Conservation (phyloP, 495 filamentous ascomycete genomes). For the Chaetomidium leptoderma region DNA sequence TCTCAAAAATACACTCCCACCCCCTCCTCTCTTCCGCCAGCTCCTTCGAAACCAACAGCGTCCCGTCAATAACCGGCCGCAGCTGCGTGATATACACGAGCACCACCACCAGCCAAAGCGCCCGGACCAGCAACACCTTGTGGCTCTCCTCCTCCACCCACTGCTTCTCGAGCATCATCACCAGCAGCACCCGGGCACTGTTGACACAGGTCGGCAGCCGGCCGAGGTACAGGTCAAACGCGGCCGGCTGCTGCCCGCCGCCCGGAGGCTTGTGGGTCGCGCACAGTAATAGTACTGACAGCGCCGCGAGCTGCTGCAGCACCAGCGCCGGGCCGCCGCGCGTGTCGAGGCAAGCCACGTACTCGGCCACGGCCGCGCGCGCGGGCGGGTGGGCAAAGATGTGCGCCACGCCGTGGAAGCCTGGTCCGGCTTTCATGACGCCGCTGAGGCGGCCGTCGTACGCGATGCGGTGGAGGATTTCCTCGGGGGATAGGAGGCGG, state of each 20-base stretch:
- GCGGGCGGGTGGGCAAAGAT: conserved; percentile 20
- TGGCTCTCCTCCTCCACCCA: conserved; percentile 18
- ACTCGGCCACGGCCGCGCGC: conserved; percentile 24
- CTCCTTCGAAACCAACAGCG: conserved; percentile 15
- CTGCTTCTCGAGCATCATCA: too few relatives aligned
- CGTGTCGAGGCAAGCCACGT: conserved; percentile 26
- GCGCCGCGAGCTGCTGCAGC: conserved; percentile 22
- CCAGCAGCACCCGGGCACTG: conserved; percentile 23
- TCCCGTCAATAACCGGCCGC: conserved; percentile 25
- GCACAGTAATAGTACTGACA: conserved; percentile 24
- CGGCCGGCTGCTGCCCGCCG: conserved; percentile 16
- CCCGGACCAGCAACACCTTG: conserved; percentile 20
- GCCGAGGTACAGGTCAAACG: conserved; percentile 33
- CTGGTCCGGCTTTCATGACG: conserved; percentile 28
- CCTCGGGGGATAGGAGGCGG: conserved; percentile 16
- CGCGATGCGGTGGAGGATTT: conserved; percentile 22
- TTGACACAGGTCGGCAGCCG: conserved; percentile 25
- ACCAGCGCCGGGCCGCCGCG: conserved; percentile 14
- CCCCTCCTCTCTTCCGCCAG: conserved; percentile 4
- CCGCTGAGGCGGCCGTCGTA: conserved; percentile 31
- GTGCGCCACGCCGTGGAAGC: conserved; percentile 21
- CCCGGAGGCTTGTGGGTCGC: conserved; percentile 30
- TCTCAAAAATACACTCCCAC: conserved; percentile 20
- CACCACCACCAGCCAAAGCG: conserved; percentile 30
- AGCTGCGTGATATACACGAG: conserved; percentile 33